phyloP scores from a whole-genome alignment of 2,329 filamentous ascomycete species.

The Gaeumannomyces tritici region DNA sequence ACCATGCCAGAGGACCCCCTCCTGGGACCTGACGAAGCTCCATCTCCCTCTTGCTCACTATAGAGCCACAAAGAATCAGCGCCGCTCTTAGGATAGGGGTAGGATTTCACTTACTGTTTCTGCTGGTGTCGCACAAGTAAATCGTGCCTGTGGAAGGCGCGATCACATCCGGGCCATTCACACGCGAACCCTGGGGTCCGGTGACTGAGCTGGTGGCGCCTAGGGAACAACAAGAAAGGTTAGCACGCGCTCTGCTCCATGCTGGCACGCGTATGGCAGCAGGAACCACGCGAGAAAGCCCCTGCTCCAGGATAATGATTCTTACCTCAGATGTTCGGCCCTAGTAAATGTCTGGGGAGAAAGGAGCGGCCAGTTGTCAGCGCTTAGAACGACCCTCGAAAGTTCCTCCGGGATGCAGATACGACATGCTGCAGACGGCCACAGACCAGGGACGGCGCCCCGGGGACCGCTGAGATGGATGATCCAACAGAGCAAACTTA shows the following conservation, averaged over 20 bases:
- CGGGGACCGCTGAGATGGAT: slow-evolving; percentile 6
- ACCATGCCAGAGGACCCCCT: slow-evolving; percentile 14
- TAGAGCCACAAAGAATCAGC: slow-evolving; percentile 1
- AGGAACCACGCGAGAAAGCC: not conserved
- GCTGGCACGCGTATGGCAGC: slow-evolving; percentile 12
- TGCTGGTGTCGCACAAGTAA: slow-evolving; percentile 45
- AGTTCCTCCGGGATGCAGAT: not conserved
- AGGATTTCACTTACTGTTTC: slow-evolving; percentile 33
- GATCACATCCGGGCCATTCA: slow-evolving; percentile 43
- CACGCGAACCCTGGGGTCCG: slow-evolving; percentile 43
- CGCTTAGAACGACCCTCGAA: slow-evolving; percentile 11
- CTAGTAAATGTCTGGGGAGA: slow-evolving; percentile 34
- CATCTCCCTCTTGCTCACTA: slow-evolving; percentile 36
- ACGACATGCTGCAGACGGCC: not conserved
- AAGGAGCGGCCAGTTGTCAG: slow-evolving; percentile 21
- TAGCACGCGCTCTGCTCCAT: slow-evolving; percentile 18
- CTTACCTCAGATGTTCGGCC: slow-evolving; percentile 14
- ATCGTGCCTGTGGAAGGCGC: slow-evolving; percentile 48
- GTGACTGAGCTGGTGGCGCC: slow-evolving; percentile 40
- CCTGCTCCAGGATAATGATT: not conserved
- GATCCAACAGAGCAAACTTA: slow-evolving; percentile 15
- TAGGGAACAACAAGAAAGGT: not conserved
- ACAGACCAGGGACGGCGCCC: not conserved
- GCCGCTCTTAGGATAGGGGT: slow-evolving; percentile 6
- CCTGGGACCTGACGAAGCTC: slow-evolving; percentile 19